Evolutionary conservation across 768 basidiomycete genomes (phyloP).

Genomic region (Exidia glandulosa): DNA sequence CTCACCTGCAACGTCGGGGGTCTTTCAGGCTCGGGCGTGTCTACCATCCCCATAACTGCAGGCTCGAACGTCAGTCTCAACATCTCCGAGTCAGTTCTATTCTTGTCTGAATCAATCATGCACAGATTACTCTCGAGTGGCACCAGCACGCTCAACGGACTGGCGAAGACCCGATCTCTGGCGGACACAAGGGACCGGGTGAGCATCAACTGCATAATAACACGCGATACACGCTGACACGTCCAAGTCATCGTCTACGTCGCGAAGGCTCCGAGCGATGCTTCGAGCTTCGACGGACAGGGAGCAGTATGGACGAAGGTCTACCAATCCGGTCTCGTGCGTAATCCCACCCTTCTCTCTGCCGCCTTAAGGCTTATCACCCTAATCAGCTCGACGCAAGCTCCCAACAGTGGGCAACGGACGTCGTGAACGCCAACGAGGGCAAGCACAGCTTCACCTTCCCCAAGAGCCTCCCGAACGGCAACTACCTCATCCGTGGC

Average conservation of each 20-base stretch:
- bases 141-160: too few species aligned
- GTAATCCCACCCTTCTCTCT: not conserved
- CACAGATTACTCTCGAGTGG: too few species aligned
- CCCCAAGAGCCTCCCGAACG: slow-evolving; percentile 7
- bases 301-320: slow-evolving; percentile 46
- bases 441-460: slow-evolving; percentile 8
- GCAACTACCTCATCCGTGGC: slow-evolving; percentile 8
- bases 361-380: not conserved
- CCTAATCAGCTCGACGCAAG: not conserved
- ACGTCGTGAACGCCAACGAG: not conserved
- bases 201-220: too few species aligned
- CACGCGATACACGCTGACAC: too few species aligned
- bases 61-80: too few species aligned
- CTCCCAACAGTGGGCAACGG: not conserved
- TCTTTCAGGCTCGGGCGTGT: too few species aligned
- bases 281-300: slow-evolving; percentile 34
- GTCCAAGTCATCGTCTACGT: slow-evolving; percentile 40
- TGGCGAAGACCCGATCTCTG: too few species aligned
- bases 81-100: too few species aligned
- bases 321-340: slow-evolving; percentile 20
- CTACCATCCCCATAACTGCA: too few species aligned
- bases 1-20: too few species aligned
- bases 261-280: slow-evolving; percentile 37
- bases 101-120: too few species aligned
- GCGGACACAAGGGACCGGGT: too few species aligned